Conservation (phyloP, 2,329 filamentous ascomycete species). For the Hypoxylon sp. region DNA sequence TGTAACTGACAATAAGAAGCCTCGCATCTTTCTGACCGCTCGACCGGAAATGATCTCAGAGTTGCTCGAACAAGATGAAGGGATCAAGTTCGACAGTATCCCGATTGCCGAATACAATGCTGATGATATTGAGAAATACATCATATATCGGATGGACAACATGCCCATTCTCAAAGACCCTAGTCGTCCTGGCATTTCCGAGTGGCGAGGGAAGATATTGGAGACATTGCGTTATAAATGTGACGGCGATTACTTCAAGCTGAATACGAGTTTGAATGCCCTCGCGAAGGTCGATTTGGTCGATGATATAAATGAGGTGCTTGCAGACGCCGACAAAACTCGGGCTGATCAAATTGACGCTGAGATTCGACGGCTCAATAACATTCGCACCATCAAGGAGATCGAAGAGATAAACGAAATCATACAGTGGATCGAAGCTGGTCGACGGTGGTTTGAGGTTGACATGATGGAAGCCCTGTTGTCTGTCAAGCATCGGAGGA, state of each 20-base stretch:
- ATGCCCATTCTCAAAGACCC: conserved; percentile 54
- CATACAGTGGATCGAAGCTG: conserved; percentile 55
- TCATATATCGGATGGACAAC: conserved; percentile 51
- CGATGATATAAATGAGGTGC: conserved; percentile 54
- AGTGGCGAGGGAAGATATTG: conserved; percentile 55
- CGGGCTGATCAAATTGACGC: conserved; percentile 54
- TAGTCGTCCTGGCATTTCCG: conserved; percentile 48
- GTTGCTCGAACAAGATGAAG: conserved; percentile 32
- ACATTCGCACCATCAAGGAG: conserved; percentile 53
- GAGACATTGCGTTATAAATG: conserved; percentile 50
- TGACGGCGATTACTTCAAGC: conserved; percentile 53
- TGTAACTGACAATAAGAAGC: conserved; percentile 40
- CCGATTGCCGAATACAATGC: conserved; percentile 49
- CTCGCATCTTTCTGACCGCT: conserved; percentile 52
- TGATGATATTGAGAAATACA: conserved; percentile 54
- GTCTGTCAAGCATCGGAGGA: conserved; percentile 50
- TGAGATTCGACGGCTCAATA: conserved; percentile 55
- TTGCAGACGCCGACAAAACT: conserved; percentile 53
- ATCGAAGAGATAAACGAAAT: conserved; percentile 59
- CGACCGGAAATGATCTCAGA: conserved; percentile 42
- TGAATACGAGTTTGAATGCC: conserved; percentile 53
- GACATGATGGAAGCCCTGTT: conserved; percentile 52
- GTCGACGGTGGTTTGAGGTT: conserved; percentile 48
- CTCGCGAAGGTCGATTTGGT: conserved; percentile 55
- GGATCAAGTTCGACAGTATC: conserved; percentile 44